Conservation (phyloP, 2,329 filamentous ascomycete genomes). For the Penicillium frequentans region DNA sequence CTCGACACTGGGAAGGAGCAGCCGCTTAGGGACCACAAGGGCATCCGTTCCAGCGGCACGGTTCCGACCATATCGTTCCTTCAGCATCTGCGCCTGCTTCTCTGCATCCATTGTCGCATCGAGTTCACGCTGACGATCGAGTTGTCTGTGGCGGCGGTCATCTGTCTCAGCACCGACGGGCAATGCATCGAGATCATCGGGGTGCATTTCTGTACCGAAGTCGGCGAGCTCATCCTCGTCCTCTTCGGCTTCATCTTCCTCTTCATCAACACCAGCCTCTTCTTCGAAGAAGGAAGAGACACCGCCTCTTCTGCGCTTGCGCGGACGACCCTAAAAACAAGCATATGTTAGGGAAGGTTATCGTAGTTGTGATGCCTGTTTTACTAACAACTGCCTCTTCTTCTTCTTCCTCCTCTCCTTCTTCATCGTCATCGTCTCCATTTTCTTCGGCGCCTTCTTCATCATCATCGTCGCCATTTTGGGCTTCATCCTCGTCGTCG, state of each 20-base stretch:
- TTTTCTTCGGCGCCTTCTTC: slow-evolving; percentile 55
- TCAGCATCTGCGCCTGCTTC: slow-evolving; percentile 82
- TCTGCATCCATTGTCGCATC: slow-evolving; percentile 89
- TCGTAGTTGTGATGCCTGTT: not conserved
- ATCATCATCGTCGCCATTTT: slow-evolving; percentile 49
- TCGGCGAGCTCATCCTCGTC: slow-evolving; percentile 85
- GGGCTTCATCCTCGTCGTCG: slow-evolving; percentile 33
- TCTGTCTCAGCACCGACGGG: slow-evolving; percentile 76
- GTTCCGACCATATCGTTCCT: slow-evolving; percentile 83
- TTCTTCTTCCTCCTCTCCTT: slow-evolving; percentile 52
- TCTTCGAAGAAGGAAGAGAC: slow-evolving; percentile 93
- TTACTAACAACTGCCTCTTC: slow-evolving; percentile 53
- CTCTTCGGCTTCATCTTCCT: slow-evolving; percentile 84
- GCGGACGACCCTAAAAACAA: slow-evolving; percentile 60
- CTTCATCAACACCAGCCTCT: slow-evolving; percentile 94
- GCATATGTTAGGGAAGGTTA: slow-evolving; percentile 10
- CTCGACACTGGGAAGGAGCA: slow-evolving; percentile 88
- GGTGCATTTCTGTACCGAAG: slow-evolving; percentile 86
- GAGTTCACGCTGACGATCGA: slow-evolving; percentile 87
- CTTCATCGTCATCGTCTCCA: slow-evolving; percentile 51
- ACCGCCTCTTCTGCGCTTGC: slow-evolving; percentile 74
- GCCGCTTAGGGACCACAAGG: slow-evolving; percentile 76
- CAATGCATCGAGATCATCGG: slow-evolving; percentile 79
- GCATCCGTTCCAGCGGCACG: slow-evolving; percentile 68
- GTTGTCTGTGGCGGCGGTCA: slow-evolving; percentile 88